Conservation (phyloP, 345 rosid genomes). For the Brassica napus region DNA sequence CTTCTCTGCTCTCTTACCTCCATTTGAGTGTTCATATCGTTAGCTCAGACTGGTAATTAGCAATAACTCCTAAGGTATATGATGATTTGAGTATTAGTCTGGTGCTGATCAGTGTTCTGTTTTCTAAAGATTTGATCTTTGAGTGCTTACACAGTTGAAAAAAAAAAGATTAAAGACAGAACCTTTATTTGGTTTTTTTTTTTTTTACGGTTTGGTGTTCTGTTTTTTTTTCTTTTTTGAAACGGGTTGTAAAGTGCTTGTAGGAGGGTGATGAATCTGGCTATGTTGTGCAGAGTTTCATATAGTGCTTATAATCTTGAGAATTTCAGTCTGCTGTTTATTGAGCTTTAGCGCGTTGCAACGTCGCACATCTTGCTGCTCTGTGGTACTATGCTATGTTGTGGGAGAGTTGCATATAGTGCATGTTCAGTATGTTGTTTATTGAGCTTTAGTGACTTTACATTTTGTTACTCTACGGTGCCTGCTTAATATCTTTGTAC, state of each 20-base stretch:
- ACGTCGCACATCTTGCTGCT: neutral
- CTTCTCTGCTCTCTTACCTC: neutral
- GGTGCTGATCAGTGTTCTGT: neutral
- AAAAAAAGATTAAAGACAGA: neutral
- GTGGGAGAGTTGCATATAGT: neutral
- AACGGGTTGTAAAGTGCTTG: neutral
- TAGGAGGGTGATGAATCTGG: neutral
- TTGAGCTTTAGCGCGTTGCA: neutral
- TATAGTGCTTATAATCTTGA: neutral
- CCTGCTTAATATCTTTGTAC: neutral
- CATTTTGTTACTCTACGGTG: neutral
- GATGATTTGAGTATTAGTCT: neutral
- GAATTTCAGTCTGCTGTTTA: neutral
- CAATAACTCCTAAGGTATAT: neutral
- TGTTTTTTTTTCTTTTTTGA: neutral
- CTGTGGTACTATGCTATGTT: neutral
- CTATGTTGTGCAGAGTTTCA: neutral
- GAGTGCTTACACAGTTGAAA: neutral
- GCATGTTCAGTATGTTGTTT: neutral
- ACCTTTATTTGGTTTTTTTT: neutral
- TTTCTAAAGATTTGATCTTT: neutral
- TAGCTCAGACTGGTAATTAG: conserved; percentile 9
- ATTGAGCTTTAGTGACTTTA: neutral
- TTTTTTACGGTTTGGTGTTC: conserved; percentile 3
- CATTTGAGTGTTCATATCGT: neutral